These are phyloP conservation scores for Termitomyces bulborhizus DNA, from an alignment of 768 basidiomycete genomes.

Conservation along the genomic window DNA sequence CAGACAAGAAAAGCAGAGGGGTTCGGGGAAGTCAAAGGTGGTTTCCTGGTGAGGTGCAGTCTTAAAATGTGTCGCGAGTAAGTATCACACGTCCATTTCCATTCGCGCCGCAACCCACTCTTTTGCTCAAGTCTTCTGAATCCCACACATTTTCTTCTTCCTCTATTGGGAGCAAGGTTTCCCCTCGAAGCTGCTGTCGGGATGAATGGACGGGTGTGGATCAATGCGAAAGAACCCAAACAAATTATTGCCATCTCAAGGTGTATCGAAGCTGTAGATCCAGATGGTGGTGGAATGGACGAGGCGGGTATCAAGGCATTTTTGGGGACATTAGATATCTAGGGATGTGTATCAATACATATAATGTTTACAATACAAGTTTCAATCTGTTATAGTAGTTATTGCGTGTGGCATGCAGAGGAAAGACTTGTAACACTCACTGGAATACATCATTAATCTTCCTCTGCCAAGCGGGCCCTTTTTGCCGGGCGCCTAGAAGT, in stretches of 20 bases:
- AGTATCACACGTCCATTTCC: slow-evolving; percentile 19
- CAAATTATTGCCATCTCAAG: slow-evolving; percentile 72
- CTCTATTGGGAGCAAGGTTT: slow-evolving; percentile 72
- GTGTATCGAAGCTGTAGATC: slow-evolving; percentile 79
- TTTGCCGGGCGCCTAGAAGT: slow-evolving; percentile 61
- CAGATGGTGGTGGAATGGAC: slow-evolving; percentile 62
- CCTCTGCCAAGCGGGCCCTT: slow-evolving; percentile 59
- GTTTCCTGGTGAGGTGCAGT: slow-evolving; percentile 77
- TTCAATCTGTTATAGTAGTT: not conserved
- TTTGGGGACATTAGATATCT: slow-evolving; percentile 39
- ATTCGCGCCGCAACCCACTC: not conserved
- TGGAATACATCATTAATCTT: slow-evolving; percentile 39
- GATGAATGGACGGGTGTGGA: slow-evolving; percentile 89
- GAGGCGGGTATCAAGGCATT: slow-evolving; percentile 47
- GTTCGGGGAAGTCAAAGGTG: slow-evolving; percentile 89
- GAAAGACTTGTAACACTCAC: not conserved
- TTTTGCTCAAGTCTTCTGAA: slow-evolving; percentile 57
- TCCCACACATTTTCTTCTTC: slow-evolving; percentile 76
- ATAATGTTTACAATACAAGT: slow-evolving; percentile 10
- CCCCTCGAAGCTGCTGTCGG: slow-evolving; percentile 88
- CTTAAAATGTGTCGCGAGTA: slow-evolving; percentile 83
- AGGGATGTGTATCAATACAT: slow-evolving; percentile 13
- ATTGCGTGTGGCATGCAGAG: not conserved
- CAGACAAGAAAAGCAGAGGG: slow-evolving; percentile 89
- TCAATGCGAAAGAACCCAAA: slow-evolving; percentile 65